Evolutionary conservation across 176 grass and related monocot genomes (phyloP).

Genomic region (Aegilops tauschii): DNA sequence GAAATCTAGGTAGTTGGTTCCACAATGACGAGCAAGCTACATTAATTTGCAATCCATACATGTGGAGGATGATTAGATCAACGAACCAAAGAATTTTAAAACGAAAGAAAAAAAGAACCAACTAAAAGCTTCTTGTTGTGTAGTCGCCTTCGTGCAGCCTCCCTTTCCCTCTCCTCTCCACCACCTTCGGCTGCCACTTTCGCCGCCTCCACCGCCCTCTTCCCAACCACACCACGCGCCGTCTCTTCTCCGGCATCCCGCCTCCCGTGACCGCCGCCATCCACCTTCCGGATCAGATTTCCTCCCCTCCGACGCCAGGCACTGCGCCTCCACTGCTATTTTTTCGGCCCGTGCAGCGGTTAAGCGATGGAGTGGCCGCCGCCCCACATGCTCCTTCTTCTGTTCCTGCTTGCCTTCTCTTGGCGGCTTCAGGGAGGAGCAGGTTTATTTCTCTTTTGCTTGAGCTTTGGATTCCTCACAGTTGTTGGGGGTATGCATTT

Average conservation of each 20-base stretch:
- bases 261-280: not conserved
- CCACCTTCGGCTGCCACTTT: constrained; percentile 39
- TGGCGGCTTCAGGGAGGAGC: constrained; percentile 21
- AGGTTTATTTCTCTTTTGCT: constrained; percentile 13
- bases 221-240: constrained; percentile 33
- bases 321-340: not conserved
- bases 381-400: not conserved
- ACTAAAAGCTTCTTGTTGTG: constrained; percentile 27
- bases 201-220: constrained; percentile 26
- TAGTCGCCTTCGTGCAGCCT: constrained; percentile 42
- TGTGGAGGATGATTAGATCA: constrained; percentile 29
- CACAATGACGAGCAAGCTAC: not conserved
- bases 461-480: not conserved
- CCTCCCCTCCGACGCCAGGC: not conserved
- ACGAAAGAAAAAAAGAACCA: not conserved
- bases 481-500: constrained; percentile 11
- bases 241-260: constrained; percentile 8
- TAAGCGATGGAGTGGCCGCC: constrained; percentile 21
- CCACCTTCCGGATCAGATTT: not conserved
- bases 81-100: not conserved
- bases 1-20: not conserved
- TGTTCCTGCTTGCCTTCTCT: constrained; percentile 14
- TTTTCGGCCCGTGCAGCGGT: not conserved
- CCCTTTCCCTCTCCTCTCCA: constrained; percentile 23
- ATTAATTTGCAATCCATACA: not conserved